phyloP scores from a whole-genome alignment of 768 basidiomycete genomes.

The Russula emetica region DNA sequence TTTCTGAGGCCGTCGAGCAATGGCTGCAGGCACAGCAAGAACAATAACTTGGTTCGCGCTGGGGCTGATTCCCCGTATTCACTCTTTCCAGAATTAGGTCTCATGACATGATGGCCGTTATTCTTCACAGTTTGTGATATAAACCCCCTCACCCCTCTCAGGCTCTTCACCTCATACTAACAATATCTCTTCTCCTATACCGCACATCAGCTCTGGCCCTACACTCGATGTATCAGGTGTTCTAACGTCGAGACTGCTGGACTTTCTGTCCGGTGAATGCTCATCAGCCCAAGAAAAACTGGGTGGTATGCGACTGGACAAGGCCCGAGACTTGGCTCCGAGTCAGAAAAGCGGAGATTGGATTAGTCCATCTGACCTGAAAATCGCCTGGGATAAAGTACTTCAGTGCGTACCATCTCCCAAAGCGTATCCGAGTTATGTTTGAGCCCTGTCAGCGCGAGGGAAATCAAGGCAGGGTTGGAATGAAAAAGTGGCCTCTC shows the following conservation, averaged over 20 bases:
- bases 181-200: not conserved
- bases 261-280: not conserved
- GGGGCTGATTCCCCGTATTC: not conserved
- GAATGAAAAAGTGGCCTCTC: not conserved
- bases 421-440: too few species aligned
- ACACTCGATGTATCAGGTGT: constrained; percentile 14
- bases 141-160: not conserved
- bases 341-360: not conserved
- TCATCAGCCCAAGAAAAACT: not conserved
- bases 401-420: not conserved
- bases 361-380: not conserved
- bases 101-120: not conserved
- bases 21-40: not conserved
- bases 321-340: constrained; percentile 8
- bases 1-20: not conserved
- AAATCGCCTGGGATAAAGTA: constrained; percentile 6
- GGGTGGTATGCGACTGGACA: constrained; percentile 1
- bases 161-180: not conserved
- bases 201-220: not conserved
- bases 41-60: not conserved
- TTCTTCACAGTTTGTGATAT: not conserved
- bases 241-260: constrained; percentile 7
- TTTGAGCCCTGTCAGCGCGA: not conserved
- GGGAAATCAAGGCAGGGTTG: constrained; percentile 4
- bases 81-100: not conserved